phyloP scores from a whole-genome alignment of 2,329 filamentous ascomycete species.

The Trichoderma sp. region DNA sequence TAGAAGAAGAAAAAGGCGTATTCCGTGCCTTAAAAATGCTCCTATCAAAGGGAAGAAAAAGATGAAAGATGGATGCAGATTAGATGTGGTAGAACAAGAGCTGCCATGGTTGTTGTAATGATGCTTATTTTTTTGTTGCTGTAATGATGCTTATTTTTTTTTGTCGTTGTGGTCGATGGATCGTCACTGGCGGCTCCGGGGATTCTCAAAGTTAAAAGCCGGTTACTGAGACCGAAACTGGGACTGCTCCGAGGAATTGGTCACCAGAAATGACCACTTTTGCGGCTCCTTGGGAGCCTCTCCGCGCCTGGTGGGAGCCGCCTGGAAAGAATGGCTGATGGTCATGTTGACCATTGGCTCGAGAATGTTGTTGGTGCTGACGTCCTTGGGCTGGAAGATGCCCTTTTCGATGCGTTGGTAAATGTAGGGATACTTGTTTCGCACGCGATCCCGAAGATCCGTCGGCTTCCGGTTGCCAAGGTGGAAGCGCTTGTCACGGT shows the following conservation, averaged over 20 bases:
- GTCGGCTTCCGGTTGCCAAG: slow-evolving; percentile 62
- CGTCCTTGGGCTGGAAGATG: slow-evolving; percentile 47
- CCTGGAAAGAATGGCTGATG: slow-evolving; percentile 49
- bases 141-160: background rate
- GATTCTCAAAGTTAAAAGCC: slow-evolving; percentile 50
- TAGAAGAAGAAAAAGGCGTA: background rate
- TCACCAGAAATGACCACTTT: slow-evolving; percentile 45
- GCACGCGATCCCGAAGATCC: slow-evolving; percentile 62
- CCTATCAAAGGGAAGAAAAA: background rate
- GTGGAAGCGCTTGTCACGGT: slow-evolving; percentile 59
- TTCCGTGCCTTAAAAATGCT: background rate
- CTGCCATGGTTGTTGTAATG: background rate
- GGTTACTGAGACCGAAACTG: slow-evolving; percentile 29
- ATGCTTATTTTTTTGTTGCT: background rate
- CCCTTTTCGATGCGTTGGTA: slow-evolving; percentile 60
- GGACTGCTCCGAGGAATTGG: slow-evolving; percentile 35
- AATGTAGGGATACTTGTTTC: slow-evolving; percentile 64
- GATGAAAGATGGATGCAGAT: background rate
- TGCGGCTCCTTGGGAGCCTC: slow-evolving; percentile 52
- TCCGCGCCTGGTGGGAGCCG: slow-evolving; percentile 38
- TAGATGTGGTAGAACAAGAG: background rate
- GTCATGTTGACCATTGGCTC: slow-evolving; percentile 55
- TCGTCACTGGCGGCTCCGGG: slow-evolving; percentile 42
- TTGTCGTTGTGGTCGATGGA: background rate
- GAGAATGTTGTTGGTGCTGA: slow-evolving; percentile 46